Conservation (phyloP, 2,329 filamentous ascomycete genomes). For the Xylariaceae sp. region DNA sequence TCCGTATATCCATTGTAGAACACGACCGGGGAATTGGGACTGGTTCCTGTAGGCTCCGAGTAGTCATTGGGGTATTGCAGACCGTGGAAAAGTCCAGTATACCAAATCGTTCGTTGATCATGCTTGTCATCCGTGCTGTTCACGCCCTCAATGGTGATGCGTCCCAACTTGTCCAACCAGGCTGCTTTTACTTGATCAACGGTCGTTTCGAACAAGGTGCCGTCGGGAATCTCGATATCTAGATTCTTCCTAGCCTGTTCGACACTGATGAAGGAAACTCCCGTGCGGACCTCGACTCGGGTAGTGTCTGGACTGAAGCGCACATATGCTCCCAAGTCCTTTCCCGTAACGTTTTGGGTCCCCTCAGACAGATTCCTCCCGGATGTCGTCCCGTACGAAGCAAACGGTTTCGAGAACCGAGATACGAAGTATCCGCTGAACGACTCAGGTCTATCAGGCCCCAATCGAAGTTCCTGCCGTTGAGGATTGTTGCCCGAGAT, state of each 20-base stretch:
- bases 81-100: slow-evolving; percentile 42
- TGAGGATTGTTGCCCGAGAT: slow-evolving; percentile 42
- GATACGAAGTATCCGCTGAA: slow-evolving; percentile 45
- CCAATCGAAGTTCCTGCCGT: slow-evolving; percentile 42
- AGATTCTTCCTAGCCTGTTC: slow-evolving; percentile 43
- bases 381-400: slow-evolving; percentile 33
- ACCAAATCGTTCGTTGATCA: slow-evolving; percentile 42
- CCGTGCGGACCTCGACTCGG: slow-evolving; percentile 41
- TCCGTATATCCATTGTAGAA: slow-evolving; percentile 46
- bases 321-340: slow-evolving; percentile 36
- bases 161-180: slow-evolving; percentile 42
- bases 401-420: slow-evolving; percentile 41
- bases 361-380: slow-evolving; percentile 28
- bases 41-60: slow-evolving; percentile 37
- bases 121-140: slow-evolving; percentile 38
- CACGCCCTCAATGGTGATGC: slow-evolving; percentile 39
- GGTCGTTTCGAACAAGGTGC: slow-evolving; percentile 34
- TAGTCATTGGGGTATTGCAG: slow-evolving; percentile 45
- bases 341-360: slow-evolving; percentile 28
- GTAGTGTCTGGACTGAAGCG: slow-evolving; percentile 31
- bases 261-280: slow-evolving; percentile 42
- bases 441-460: slow-evolving; percentile 37
- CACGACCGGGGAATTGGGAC: slow-evolving; percentile 22
- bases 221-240: slow-evolving; percentile 38
- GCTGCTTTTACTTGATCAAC: slow-evolving; percentile 37